These are phyloP conservation scores for Chlorophyllum brunneum DNA, from an alignment of 768 basidiomycete genomes.

Conservation along the genomic window DNA sequence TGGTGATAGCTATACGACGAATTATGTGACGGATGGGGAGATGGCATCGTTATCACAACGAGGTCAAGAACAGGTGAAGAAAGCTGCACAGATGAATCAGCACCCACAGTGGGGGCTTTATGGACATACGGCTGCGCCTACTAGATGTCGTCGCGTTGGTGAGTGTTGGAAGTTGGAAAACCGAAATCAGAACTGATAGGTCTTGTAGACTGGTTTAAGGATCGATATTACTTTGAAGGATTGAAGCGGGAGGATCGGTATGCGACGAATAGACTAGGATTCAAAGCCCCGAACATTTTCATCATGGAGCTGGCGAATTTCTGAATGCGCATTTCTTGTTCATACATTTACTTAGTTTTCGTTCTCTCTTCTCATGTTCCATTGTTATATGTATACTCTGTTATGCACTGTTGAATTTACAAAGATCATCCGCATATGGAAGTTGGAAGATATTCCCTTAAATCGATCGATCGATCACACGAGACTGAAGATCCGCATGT, in stretches of 20 bases:
- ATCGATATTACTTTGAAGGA: conserved; percentile 66
- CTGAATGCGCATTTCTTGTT: background rate
- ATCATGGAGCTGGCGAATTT: conserved; percentile 50
- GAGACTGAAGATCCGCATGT: background rate
- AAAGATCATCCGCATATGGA: too few species aligned
- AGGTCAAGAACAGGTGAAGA: conserved; percentile 68
- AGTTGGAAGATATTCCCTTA: too few species aligned
- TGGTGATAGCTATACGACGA: conserved; percentile 60
- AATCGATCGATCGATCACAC: conserved; percentile 9
- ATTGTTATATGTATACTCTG: too few species aligned
- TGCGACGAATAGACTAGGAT: conserved; percentile 59
- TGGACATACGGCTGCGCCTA: conserved; percentile 35
- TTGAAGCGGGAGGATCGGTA: conserved; percentile 60
- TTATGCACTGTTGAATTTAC: too few species aligned
- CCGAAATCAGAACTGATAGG: too few species aligned
- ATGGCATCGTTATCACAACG: conserved; percentile 56
- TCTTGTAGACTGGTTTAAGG: conserved; percentile 69
- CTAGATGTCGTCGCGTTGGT: conserved; percentile 60
- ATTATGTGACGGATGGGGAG: conserved; percentile 63
- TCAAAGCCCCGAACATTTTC: conserved; percentile 75
- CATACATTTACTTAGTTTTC: background rate
- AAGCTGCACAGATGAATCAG: conserved; percentile 45
- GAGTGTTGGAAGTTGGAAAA: conserved; percentile 23
- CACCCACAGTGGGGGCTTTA: conserved; percentile 39
- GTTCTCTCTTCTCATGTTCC: background rate